Evolutionary conservation across 164 flowering plant species (phyloP).

Genomic region (grape (Vitis vinifera)): DNA sequence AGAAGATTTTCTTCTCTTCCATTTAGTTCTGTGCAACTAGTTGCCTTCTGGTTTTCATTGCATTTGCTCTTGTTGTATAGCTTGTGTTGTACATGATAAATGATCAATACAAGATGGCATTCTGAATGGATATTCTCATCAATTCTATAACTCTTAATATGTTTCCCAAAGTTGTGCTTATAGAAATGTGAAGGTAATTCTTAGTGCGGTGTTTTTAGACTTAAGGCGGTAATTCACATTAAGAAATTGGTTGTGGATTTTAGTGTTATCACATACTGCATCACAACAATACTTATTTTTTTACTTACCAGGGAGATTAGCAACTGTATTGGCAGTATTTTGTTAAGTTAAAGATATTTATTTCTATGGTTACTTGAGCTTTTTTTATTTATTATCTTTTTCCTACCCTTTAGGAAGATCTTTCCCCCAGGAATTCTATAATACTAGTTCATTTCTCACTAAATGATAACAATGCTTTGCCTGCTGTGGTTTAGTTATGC

Average conservation of each 20-base stretch:
- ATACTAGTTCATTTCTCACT: background rate
- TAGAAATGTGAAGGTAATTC: too few relatives aligned
- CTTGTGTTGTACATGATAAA: background rate
- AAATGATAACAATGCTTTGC: background rate
- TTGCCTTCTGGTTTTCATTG: too few relatives aligned
- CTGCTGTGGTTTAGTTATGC: background rate
- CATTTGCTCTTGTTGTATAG: too few relatives aligned
- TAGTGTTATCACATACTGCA: too few relatives aligned
- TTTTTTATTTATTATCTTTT: background rate
- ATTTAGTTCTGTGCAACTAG: too few relatives aligned
- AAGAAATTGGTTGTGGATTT: too few relatives aligned
- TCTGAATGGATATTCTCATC: background rate
- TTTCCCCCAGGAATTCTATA: background rate
- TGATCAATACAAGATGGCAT: background rate
- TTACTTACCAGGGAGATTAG: too few relatives aligned
- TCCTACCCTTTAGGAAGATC: background rate
- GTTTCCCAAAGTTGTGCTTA: background rate
- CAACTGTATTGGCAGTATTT: too few relatives aligned
- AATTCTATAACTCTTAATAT: background rate
- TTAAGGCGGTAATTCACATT: too few relatives aligned
- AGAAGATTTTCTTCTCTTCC: background rate
- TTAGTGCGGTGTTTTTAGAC: too few relatives aligned
- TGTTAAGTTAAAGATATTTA: too few relatives aligned
- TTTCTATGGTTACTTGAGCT: background rate
- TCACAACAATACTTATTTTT: too few relatives aligned